Percentiles rank a stretch among this genome's conserved stretches.
Conservation (phyloP, 139 green algal species). For the Picochlorum costavermella region DNA sequence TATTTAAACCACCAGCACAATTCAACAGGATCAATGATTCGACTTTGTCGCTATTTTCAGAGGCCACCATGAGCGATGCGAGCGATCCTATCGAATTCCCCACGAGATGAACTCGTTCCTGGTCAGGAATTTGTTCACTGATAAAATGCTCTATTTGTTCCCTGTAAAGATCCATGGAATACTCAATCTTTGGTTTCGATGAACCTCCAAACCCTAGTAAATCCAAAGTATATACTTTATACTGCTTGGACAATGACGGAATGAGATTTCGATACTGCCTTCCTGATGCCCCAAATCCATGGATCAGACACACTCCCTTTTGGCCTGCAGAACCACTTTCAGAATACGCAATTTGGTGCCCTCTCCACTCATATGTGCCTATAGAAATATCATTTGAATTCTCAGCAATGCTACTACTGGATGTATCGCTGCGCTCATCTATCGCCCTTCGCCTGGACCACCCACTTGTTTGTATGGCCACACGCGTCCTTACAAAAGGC, state of each 20-base stretch:
- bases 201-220: constrained; percentile 20
- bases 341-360: background rate
- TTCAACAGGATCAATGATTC: constrained; percentile 68
- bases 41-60: constrained; percentile 15
- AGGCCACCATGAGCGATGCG: constrained; percentile 20
- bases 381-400: background rate
- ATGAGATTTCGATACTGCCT: constrained; percentile 21
- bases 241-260: constrained; percentile 5
- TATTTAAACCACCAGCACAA: constrained; percentile 81
- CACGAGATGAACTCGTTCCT: background rate
- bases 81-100: constrained; percentile 15
- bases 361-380: constrained; percentile 16
- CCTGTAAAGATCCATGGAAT: constrained; percentile 27
- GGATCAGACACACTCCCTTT: constrained; percentile 17
- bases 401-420: too few relatives aligned
- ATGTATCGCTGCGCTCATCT: too few relatives aligned
- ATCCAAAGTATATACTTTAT: constrained; percentile 25
- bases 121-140: background rate
- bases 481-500: too few relatives aligned
- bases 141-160: constrained; percentile 27
- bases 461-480: too few relatives aligned
- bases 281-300: constrained; percentile 23
- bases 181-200: constrained; percentile 23
- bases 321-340: constrained; percentile 9
- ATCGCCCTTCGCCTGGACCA: too few relatives aligned